These are phyloP conservation scores for Cyberlindnera veronae DNA, from an alignment of 805 yeast genomes.

Conservation along the genomic window DNA sequence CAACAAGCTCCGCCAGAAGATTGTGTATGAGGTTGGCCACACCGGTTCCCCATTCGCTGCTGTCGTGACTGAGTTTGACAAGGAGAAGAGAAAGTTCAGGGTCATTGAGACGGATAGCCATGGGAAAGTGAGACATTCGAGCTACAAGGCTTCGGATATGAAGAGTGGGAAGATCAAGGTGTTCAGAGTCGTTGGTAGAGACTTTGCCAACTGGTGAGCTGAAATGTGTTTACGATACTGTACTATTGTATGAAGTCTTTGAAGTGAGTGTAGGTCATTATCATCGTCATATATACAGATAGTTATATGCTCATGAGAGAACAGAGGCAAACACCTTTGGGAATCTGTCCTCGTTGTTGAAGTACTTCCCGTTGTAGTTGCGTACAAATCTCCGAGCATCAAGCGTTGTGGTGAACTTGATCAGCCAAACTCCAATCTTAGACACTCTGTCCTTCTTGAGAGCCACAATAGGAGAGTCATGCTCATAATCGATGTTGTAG, in stretches of 20 bases:
- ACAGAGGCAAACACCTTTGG: slow-evolving; percentile 30
- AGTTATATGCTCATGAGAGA: slow-evolving; percentile 15
- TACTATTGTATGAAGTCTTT: not conserved
- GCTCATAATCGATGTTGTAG: slow-evolving; percentile 37
- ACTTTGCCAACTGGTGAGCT: slow-evolving; percentile 67
- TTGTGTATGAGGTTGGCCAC: slow-evolving; percentile 54
- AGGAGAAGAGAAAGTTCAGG: slow-evolving; percentile 62
- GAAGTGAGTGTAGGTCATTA: not conserved
- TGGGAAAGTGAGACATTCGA: slow-evolving; percentile 54
- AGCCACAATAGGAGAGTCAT: slow-evolving; percentile 11
- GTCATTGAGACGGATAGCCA: slow-evolving; percentile 54
- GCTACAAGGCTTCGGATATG: slow-evolving; percentile 69
- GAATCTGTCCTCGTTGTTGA: slow-evolving; percentile 27
- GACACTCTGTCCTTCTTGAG: slow-evolving; percentile 12
- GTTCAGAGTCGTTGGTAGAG: slow-evolving; percentile 74
- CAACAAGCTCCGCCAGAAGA: slow-evolving; percentile 53
- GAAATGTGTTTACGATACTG: no score
- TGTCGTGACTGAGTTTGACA: slow-evolving; percentile 71
- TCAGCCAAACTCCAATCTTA: slow-evolving; percentile 28
- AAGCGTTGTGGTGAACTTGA: slow-evolving; percentile 40
- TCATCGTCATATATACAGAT: not conserved
- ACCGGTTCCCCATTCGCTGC: slow-evolving; percentile 52
- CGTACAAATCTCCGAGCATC: slow-evolving; percentile 52
- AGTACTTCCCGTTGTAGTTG: slow-evolving; percentile 45
- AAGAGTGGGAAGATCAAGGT: slow-evolving; percentile 76